Evolutionary conservation across 192 early-diverging fungal genomes (phyloP).

Genomic region (Cladochytrium replicatum): DNA sequence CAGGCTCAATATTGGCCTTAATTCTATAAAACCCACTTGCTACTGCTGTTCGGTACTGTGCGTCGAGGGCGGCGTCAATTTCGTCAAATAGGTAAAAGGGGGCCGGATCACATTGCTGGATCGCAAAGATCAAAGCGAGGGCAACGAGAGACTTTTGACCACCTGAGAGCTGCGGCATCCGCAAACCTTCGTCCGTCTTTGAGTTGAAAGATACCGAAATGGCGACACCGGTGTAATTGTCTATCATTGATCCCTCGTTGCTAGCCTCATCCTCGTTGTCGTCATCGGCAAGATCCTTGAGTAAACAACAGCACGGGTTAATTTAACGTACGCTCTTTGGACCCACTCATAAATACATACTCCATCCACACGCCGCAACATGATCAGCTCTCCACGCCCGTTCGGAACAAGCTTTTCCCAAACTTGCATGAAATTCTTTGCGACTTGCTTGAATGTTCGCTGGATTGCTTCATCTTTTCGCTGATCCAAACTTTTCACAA

Average conservation of each 20-base stretch:
- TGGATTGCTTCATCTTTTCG: conserved; percentile 96
- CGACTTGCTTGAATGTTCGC: conserved; percentile 89
- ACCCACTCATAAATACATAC: conserved; percentile 6
- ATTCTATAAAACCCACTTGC: conserved; percentile 45
- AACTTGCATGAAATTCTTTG: conserved; percentile 74
- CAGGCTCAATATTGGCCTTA: not conserved
- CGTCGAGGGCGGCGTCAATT: conserved; percentile 97
- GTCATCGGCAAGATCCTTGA: conserved; percentile 9
- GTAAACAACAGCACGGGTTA: not conserved
- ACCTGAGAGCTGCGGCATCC: conserved; percentile 93
- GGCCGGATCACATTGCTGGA: conserved; percentile 95
- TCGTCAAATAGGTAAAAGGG: conserved; percentile 99
- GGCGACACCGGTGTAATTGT: conserved; percentile 83
- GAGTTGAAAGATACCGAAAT: conserved; percentile 93
- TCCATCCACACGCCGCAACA: conserved; percentile 60
- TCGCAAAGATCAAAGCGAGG: conserved; percentile 93
- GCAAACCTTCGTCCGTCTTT: conserved; percentile 71
- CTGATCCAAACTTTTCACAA: conserved; percentile 86
- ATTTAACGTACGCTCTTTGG: conserved; percentile 15
- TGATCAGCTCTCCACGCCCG: conserved; percentile 75
- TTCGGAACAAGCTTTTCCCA: conserved; percentile 86
- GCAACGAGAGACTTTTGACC: conserved; percentile 98
- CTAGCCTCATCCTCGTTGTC: conserved; percentile 1
- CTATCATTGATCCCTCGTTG: conserved; percentile 30
- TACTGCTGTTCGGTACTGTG: conserved; percentile 86